A percentile compares a stretch with the other conserved stretches of the same genome.
phyloP scores from a whole-genome alignment of 768 basidiomycete genomes.

The Tulasnella sp. region DNA sequence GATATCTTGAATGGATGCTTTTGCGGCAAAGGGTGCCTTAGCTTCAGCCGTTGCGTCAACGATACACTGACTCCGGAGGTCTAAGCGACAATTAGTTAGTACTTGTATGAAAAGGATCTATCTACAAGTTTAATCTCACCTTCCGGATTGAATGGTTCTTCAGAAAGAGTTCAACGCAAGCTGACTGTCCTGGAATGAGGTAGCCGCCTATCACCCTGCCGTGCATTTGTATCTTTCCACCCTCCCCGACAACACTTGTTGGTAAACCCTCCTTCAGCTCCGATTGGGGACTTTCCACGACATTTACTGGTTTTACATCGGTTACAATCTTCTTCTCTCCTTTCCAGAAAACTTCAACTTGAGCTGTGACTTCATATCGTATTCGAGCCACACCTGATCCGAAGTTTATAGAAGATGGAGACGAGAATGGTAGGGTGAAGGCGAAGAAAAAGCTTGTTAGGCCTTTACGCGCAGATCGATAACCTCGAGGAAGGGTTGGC shows the following conservation, averaged over 20 bases:
- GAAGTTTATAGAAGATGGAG: conserved; percentile 60
- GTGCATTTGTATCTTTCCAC: conserved; percentile 67
- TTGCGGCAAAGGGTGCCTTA: conserved; percentile 31
- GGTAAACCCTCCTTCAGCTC: conserved; percentile 1
- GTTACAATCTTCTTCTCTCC: conserved; percentile 58
- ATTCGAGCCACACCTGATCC: conserved; percentile 55
- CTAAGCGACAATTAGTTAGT: conserved; percentile 28
- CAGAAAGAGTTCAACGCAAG: conserved; percentile 61
- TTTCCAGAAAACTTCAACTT: conserved; percentile 61
- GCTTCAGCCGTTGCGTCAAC: conserved; percentile 45
- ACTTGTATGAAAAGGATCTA: background rate
- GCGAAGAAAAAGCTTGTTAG: conserved; percentile 67
- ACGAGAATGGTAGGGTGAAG: conserved; percentile 53
- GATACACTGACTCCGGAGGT: conserved; percentile 53
- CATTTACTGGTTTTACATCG: conserved; percentile 45
- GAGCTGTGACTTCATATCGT: conserved; percentile 60
- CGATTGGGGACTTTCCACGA: conserved; percentile 42
- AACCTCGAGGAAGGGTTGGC: conserved; percentile 46
- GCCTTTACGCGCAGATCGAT: conserved; percentile 63
- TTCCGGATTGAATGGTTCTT: conserved; percentile 74
- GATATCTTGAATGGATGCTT: conserved; percentile 43
- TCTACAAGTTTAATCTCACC: conserved; percentile 33
- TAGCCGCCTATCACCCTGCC: conserved; percentile 50
- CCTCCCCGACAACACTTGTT: conserved; percentile 53
- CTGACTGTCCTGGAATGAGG: conserved; percentile 53